These are phyloP conservation scores for Eimeria maxima DNA, from an alignment of 169 alveolate species.

Conservation along the genomic window DNA sequence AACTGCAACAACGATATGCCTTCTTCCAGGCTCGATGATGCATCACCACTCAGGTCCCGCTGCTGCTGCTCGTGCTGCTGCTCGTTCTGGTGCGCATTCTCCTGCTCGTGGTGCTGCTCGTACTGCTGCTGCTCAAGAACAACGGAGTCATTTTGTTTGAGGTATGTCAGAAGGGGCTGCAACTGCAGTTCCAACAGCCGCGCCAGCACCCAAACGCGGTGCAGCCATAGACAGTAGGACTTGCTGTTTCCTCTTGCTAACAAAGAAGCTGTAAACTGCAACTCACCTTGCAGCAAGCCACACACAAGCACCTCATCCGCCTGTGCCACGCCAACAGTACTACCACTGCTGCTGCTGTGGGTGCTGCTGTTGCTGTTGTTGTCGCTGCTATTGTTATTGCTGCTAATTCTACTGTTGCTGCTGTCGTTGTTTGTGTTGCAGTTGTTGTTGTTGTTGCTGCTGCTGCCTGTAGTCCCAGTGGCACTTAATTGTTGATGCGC, in stretches of 20 bases:
- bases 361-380: conserved; percentile 26
- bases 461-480: background rate
- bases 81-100: background rate
- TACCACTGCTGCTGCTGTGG: conserved; percentile 32
- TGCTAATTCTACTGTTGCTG: background rate
- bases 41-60: background rate
- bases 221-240: conserved; percentile 76
- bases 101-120: background rate
- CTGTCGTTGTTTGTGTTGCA: background rate
- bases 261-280: background rate
- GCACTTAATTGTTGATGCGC: too few species aligned
- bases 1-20: conserved; percentile 21
- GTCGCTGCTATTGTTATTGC: background rate
- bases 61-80: conserved; percentile 13
- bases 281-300: background rate
- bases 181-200: background rate
- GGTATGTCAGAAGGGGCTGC: background rate
- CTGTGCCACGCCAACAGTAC: background rate
- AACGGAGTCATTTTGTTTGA: background rate
- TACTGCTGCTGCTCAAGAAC: background rate
- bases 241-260: conserved; percentile 1
- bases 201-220: conserved; percentile 46
- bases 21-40: background rate
- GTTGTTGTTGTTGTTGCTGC: background rate
- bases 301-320: background rate